Conservation (phyloP, 1,284 basidiomycete species). For the Apiotrichum brassicae region DNA sequence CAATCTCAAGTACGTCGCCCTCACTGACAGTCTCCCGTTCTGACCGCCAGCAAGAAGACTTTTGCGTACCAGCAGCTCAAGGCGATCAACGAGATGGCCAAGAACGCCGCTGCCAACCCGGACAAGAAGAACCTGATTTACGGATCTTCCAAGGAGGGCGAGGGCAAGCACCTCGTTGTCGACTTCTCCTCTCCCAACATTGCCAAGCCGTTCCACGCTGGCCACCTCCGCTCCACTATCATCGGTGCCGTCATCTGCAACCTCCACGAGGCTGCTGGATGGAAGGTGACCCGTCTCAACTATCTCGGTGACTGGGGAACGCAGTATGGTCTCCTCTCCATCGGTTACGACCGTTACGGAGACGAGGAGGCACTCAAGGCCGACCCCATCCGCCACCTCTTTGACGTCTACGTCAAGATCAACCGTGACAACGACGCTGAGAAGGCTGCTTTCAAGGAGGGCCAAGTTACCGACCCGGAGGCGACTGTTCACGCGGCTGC, state of each 20-base stretch:
- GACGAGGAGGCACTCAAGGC: slow-evolving; percentile 72
- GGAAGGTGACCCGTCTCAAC: slow-evolving; percentile 86
- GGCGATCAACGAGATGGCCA: slow-evolving; percentile 69
- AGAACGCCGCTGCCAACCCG: slow-evolving; percentile 29
- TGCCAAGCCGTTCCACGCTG: slow-evolving; percentile 97
- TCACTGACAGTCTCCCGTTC: neutral
- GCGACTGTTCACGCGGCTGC: slow-evolving; percentile 68
- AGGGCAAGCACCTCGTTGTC: slow-evolving; percentile 61
- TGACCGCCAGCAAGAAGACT: slow-evolving; percentile 47
- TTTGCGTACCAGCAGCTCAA: slow-evolving; percentile 71
- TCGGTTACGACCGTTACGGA: slow-evolving; percentile 89
- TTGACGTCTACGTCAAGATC: slow-evolving; percentile 88
- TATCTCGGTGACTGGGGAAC: slow-evolving; percentile 95
- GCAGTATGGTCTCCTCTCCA: slow-evolving; percentile 79
- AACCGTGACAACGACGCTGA: slow-evolving; percentile 67
- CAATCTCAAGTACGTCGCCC: slow-evolving; percentile 54
- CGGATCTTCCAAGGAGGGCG: slow-evolving; percentile 66
- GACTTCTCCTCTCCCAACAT: slow-evolving; percentile 97
- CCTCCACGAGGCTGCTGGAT: slow-evolving; percentile 86
- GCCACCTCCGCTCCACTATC: slow-evolving; percentile 93
- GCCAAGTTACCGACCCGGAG: slow-evolving; percentile 31
- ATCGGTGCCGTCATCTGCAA: slow-evolving; percentile 92
- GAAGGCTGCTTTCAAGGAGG: slow-evolving; percentile 47
- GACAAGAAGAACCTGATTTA: slow-evolving; percentile 54
- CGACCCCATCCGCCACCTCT: slow-evolving; percentile 92